A percentile compares a stretch with the other conserved stretches of the same genome.
These are phyloP conservation scores for Pistacia vera DNA, from an alignment of 345 rosid genomes.

Conservation along the genomic window DNA sequence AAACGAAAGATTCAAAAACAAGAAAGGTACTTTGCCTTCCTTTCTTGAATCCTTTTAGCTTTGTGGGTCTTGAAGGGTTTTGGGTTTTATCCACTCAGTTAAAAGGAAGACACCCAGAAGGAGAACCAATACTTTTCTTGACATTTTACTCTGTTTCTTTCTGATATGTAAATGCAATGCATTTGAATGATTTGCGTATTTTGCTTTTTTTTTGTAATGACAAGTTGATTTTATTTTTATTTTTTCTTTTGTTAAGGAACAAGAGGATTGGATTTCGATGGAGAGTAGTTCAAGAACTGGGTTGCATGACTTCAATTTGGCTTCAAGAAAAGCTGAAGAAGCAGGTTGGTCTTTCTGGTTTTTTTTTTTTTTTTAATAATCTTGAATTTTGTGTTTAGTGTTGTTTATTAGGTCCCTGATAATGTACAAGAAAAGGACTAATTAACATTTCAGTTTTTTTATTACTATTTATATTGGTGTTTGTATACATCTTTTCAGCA, in stretches of 20 bases:
- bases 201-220: not conserved
- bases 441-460: not conserved
- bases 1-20: not conserved
- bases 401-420: not conserved
- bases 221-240: not conserved
- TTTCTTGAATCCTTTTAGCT: not conserved
- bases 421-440: not conserved
- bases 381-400: not conserved
- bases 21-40: not conserved
- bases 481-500: not conserved
- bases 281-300: conserved; percentile 48
- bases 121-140: conserved; percentile 12
- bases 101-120: not conserved
- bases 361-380: not conserved
- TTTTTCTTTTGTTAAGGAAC: conserved; percentile 12
- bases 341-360: conserved; percentile 46
- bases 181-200: not conserved
- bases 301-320: conserved; percentile 60
- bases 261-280: conserved; percentile 40
- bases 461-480: too few species aligned
- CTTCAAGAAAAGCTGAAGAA: conserved; percentile 95
- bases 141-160: conserved; percentile 4
- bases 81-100: not conserved
- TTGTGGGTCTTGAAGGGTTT: not conserved
- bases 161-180: not conserved